Base-by-base conservation (phyloP, 257 asterid species). In the Anisodus tanguticus region DNA sequence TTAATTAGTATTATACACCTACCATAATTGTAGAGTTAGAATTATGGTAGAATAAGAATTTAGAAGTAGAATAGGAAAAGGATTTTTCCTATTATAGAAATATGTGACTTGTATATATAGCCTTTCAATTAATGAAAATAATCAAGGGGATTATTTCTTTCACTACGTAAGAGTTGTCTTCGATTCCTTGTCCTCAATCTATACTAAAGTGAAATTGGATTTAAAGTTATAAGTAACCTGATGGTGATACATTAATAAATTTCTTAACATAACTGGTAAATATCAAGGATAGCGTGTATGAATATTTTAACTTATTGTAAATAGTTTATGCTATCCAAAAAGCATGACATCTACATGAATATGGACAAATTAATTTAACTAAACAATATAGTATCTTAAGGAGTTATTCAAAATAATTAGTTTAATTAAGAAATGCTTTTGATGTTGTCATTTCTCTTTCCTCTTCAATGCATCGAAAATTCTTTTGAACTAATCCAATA, bases 311-410 rank as follows among this genome's bases (percentile, higher is more conserved):
- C 60, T 26, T 11, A 26, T 6, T 74, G 43, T 62, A 22, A 74
- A 74, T 74, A 22, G 45, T 22, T 76, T 76, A 51, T 76, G 62
- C 45, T 51, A 51, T 76, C 81, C 62, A 51, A 51, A 22, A 22
- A 26, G 45, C 8, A 49, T 51, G 81, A 76, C 63, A 22, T 51
- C n/a, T 2, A 49, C 45, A 49, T 74, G 60, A 12, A 45, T 43
- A 19, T 26, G 10, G 10, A 72, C 79, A 72, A 13, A 72, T 72
- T 72, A 57, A 22, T 11, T 51, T 22, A 12, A 19, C 62, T 22
- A 76, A 76, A 22, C 2, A 72, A 72, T 47, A 47, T 26, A 11
- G 9, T 47, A 49, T 74, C 45, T 49, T 74, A 74, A 49, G 81
- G 39, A 19, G n/a, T 74, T 47, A 74, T 74, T 74, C 7, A 74